Evolutionary conservation across 1,284 basidiomycete species (phyloP).

Genomic region (Stereum hirsutum): DNA sequence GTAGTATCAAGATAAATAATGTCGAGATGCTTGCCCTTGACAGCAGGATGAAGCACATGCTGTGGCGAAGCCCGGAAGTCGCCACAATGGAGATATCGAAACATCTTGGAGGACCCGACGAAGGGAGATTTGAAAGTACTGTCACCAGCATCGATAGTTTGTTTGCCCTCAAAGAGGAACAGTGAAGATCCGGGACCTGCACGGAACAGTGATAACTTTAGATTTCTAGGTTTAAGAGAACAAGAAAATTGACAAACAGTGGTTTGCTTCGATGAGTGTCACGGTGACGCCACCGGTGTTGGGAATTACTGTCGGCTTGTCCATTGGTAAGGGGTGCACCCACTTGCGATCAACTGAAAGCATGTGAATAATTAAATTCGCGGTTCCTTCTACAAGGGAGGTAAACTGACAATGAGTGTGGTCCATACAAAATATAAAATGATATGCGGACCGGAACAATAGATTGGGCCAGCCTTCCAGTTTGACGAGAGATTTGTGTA

Average conservation of each 20-base stretch:
- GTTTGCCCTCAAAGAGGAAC: slow-evolving; percentile 89
- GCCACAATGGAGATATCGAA: slow-evolving; percentile 93
- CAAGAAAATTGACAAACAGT: slow-evolving; percentile 43
- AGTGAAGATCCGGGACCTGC: slow-evolving; percentile 85
- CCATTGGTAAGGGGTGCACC: slow-evolving; percentile 81
- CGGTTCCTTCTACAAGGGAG: slow-evolving; percentile 52
- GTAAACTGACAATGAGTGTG: background rate
- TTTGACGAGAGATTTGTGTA: slow-evolving; percentile 83
- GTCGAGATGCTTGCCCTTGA: slow-evolving; percentile 76
- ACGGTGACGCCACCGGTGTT: slow-evolving; percentile 82
- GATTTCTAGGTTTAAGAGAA: background rate
- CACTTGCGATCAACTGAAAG: slow-evolving; percentile 82
- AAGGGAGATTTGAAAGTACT: slow-evolving; percentile 62
- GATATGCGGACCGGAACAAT: slow-evolving; percentile 61
- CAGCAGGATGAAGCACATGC: slow-evolving; percentile 75
- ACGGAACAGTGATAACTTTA: background rate
- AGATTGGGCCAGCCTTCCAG: slow-evolving; percentile 91
- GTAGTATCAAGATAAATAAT: slow-evolving; percentile 95
- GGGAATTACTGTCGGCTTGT: slow-evolving; percentile 68
- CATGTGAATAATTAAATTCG: slow-evolving; percentile 86
- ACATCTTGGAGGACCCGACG: slow-evolving; percentile 61
- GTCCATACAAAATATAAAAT: background rate
- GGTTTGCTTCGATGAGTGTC: slow-evolving; percentile 95
- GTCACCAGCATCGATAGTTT: slow-evolving; percentile 84
- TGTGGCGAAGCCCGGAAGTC: slow-evolving; percentile 86